Percentiles rank a stretch among this genome's conserved stretches.
phyloP scores from a whole-genome alignment of 306 rosid genomes.

The Arachis hypogaea region DNA sequence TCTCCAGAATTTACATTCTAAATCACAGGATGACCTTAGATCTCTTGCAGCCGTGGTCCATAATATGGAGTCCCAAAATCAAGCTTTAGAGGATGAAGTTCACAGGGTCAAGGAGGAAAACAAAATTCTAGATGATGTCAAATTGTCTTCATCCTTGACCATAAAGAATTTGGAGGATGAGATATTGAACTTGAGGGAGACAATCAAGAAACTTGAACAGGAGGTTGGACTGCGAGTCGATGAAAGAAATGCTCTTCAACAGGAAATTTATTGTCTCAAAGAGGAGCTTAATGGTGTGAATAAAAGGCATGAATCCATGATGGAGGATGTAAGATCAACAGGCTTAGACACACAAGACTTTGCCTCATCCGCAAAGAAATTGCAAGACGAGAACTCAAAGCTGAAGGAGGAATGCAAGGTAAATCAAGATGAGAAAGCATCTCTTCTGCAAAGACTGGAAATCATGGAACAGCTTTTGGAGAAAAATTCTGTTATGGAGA shows the following conservation, averaged over 20 bases:
- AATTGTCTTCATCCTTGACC: conserved; percentile 69
- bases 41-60: conserved; percentile 68
- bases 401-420: conserved; percentile 60
- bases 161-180: conserved; percentile 69
- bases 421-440: conserved; percentile 56
- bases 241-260: conserved; percentile 91
- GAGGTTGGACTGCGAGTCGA: conserved; percentile 69
- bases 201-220: conserved; percentile 68
- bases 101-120: conserved; percentile 67
- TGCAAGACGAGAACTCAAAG: conserved; percentile 72
- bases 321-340: conserved; percentile 70
- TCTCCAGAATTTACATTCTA: conserved; percentile 84
- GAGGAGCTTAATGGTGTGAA: conserved; percentile 67
- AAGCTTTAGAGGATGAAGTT: conserved; percentile 64
- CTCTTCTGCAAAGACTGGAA: conserved; percentile 69
- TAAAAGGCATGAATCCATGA: conserved; percentile 55
- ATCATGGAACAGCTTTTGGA: conserved; percentile 70
- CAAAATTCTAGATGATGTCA: conserved; percentile 61
- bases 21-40: conserved; percentile 90
- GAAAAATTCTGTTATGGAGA: conserved; percentile 77
- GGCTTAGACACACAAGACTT: conserved; percentile 66
- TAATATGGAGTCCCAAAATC: conserved; percentile 59
- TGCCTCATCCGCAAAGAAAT: conserved; percentile 67
- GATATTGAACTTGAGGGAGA: conserved; percentile 70
- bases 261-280: conserved; percentile 81